Conservation (phyloP, 2,329 filamentous ascomycete species). For the Xylariaceae sp. region DNA sequence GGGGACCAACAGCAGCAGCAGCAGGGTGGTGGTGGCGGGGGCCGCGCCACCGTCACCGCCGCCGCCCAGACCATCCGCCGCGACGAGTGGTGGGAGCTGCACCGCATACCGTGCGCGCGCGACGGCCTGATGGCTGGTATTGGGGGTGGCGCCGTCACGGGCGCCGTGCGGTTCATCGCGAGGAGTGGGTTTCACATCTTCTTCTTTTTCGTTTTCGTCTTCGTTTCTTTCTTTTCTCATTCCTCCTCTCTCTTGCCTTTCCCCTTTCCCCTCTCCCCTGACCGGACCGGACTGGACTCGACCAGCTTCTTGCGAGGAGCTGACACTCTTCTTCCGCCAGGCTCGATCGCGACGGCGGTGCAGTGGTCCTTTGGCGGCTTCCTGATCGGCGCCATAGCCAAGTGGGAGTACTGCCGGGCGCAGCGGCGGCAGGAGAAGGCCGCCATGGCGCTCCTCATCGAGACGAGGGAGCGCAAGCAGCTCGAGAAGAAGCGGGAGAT, state of each 20-base stretch:
- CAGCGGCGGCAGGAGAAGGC: conserved; percentile 65
- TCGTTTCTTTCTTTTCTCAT: too few relatives aligned
- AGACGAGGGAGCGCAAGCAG: conserved; percentile 70
- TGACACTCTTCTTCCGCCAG: conserved; percentile 25
- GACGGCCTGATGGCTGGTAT: conserved; percentile 81
- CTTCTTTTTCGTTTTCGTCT: too few relatives aligned
- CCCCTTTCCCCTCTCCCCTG: too few relatives aligned
- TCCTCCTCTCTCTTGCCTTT: too few relatives aligned
- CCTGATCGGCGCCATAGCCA: conserved; percentile 57
- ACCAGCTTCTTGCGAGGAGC: too few relatives aligned
- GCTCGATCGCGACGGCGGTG: conserved; percentile 56
- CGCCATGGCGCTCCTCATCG: conserved; percentile 78
- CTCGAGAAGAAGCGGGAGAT: conserved; percentile 44
- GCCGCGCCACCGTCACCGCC: conserved; percentile 41
- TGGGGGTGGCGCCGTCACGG: conserved; percentile 66
- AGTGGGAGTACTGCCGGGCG: conserved; percentile 80
- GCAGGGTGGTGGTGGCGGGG: too few relatives aligned
- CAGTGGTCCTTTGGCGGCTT: conserved; percentile 85
- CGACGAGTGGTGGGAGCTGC: conserved; percentile 63
- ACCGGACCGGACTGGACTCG: too few relatives aligned
- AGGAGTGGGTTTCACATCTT: too few relatives aligned
- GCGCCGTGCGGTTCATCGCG: conserved; percentile 65
- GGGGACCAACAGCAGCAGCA: too few relatives aligned
- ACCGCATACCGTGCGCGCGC: conserved; percentile 75
- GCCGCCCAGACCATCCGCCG: conserved; percentile 60